Evolutionary conservation across 306 rosid species (phyloP).

Genomic region (Sicyos edulis): DNA sequence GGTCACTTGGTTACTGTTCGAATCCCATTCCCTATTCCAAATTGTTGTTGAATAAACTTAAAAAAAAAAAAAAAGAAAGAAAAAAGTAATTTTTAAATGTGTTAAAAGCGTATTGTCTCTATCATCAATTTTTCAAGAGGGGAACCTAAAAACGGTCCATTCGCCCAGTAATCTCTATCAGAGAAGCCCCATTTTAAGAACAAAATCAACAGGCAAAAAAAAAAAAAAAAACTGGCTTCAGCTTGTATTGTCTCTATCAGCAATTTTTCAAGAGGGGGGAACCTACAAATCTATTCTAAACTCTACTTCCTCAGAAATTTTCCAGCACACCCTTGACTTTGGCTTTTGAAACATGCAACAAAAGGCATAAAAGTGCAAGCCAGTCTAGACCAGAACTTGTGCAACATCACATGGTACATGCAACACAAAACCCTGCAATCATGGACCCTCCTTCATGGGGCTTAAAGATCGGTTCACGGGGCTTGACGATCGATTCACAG

Average conservation of each 20-base stretch:
- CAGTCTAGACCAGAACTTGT: conserved; percentile 28
- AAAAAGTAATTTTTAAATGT: too few relatives aligned
- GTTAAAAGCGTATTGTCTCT: too few relatives aligned
- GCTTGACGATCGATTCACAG: conserved; percentile 20
- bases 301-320: background rate
- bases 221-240: too few relatives aligned
- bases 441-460: conserved; percentile 41
- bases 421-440: conserved; percentile 22
- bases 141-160: too few relatives aligned
- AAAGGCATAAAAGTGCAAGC: conserved; percentile 37
- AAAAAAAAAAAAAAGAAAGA: too few relatives aligned
- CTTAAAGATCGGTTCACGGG: conserved; percentile 18
- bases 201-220: background rate
- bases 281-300: conserved; percentile 14
- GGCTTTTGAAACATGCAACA: conserved; percentile 31
- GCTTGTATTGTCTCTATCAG: background rate
- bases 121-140: too few relatives aligned
- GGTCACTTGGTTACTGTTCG: too few relatives aligned
- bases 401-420: conserved; percentile 24
- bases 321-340: background rate
- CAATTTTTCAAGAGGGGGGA: background rate
- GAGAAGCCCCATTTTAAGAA: background rate
- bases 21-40: too few relatives aligned
- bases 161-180: background rate
- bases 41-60: too few relatives aligned